Base-by-base conservation (phyloP, 2,329 filamentous ascomycete species). In the Neophaeococcomyces mojaviensis region DNA sequence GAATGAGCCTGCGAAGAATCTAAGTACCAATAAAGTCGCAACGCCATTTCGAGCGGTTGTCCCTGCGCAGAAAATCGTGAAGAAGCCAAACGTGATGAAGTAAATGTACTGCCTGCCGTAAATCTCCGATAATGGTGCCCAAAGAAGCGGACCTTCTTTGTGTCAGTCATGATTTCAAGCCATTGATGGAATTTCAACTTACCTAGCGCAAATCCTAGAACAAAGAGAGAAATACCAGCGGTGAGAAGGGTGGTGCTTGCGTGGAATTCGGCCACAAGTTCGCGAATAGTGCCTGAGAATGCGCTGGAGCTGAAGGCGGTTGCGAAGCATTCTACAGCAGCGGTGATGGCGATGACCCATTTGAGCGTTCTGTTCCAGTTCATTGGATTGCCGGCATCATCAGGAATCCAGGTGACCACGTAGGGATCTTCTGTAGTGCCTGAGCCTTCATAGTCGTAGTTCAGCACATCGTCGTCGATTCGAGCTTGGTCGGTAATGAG, bases 291-390 rank as follows among this genome's bases (percentile, higher is more conserved):
- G 43, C 55, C 54, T 31, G 46, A 77, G 61, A 79, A 85, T 26
- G 82, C 82, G 1, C 79, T 82, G 15, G 81, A 84, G 44, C 79
- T 77, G 55, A 88, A 83, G 2, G 84, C 71, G 24, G 87, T 81
- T 22, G 67, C 81, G 35, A 88, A 71, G 1, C 82, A 84, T 12
- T 83, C 78, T 22, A 83, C 56, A 10, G 83, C 81, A 47, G 82
- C 77, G 33, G 82, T 61, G 43, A 76, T 58, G 1, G 81, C 83
- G 52, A 83, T 77, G 24, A 61, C 59, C 83, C 84, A 88, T 66
- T 86, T 86, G 63, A 74, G 76, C 22, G 58, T 46, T 2, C 58
- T 49, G 8, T 72, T 64, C 55, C 79, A 84, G 39, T 69, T 68
- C 71, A 82, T 75, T 1, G 84, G 81, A 61, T 88, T 84, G 52